Percentiles rank a stretch among this genome's conserved stretches.
Evolutionary conservation across 2,329 filamentous ascomycete species (phyloP).

Genomic region (Ophiosphaerella korrae): DNA sequence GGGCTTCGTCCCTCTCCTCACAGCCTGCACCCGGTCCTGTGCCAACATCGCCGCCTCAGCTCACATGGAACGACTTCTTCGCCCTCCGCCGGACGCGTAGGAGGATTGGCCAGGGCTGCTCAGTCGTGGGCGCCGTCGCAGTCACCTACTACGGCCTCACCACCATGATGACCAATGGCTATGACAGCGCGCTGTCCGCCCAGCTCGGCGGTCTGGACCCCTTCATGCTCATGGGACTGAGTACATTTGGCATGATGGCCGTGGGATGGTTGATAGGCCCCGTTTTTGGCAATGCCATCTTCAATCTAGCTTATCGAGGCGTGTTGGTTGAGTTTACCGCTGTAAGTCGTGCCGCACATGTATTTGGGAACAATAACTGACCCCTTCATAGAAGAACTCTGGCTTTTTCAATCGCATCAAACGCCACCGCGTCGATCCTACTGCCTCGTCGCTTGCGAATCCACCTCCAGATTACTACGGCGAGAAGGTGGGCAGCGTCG

Average conservation of each 20-base stretch:
- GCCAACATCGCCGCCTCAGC: constrained; percentile 27
- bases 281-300: constrained; percentile 77
- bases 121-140: constrained; percentile 66
- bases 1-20: constrained; percentile 31
- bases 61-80: constrained; percentile 89
- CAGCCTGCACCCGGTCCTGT: constrained; percentile 20
- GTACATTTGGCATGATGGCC: constrained; percentile 76
- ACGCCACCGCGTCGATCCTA: constrained; percentile 89
- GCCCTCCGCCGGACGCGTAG: constrained; percentile 83
- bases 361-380: constrained; percentile 2
- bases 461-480: constrained; percentile 98
- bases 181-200: constrained; percentile 68
- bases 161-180: constrained; percentile 71
- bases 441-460: constrained; percentile 85
- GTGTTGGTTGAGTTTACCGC: constrained; percentile 73
- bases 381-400: constrained; percentile 73
- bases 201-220: constrained; percentile 88
- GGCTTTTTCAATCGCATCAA: constrained; percentile 92
- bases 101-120: constrained; percentile 80
- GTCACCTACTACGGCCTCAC: constrained; percentile 67
- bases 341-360: constrained; percentile 52
- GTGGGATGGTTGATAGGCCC: constrained; percentile 89
- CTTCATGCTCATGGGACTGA: constrained; percentile 80
- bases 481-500: constrained; percentile 94
- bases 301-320: constrained; percentile 75